phyloP scores from a whole-genome alignment of 2,329 filamentous ascomycete genomes.

The Neofusicoccum ribis region DNA sequence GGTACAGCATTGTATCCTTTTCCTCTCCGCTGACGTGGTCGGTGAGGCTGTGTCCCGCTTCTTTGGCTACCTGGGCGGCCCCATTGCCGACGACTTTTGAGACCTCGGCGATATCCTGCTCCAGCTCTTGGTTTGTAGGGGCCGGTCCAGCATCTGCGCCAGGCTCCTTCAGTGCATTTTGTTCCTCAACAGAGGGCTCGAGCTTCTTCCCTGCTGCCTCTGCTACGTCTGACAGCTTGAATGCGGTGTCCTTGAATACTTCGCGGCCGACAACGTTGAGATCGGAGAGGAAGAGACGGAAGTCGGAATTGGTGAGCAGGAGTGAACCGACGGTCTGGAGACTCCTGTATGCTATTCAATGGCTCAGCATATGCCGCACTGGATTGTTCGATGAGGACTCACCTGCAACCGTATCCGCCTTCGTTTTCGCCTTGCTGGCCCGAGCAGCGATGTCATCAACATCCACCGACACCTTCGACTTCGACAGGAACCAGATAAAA shows the following conservation, averaged over 20 bases:
- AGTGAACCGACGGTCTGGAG: slow-evolving; percentile 79
- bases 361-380: slow-evolving; percentile 24
- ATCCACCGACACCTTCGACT: slow-evolving; percentile 71
- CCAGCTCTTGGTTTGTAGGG: slow-evolving; percentile 63
- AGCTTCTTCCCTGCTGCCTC: slow-evolving; percentile 72
- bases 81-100: slow-evolving; percentile 48
- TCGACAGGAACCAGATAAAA: slow-evolving; percentile 80
- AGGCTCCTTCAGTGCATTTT: slow-evolving; percentile 54
- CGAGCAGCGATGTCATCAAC: slow-evolving; percentile 62
- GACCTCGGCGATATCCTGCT: slow-evolving; percentile 47
- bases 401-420: slow-evolving; percentile 72
- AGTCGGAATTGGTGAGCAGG: slow-evolving; percentile 87
- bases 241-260: slow-evolving; percentile 83
- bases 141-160: slow-evolving; percentile 53
- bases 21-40: slow-evolving; percentile 74
- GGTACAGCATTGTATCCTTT: slow-evolving; percentile 68
- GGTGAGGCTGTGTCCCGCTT: slow-evolving; percentile 68
- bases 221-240: slow-evolving; percentile 74
- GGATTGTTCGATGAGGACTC: slow-evolving; percentile 28
- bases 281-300: slow-evolving; percentile 81
- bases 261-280: slow-evolving; percentile 76
- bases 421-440: slow-evolving; percentile 63
- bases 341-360: slow-evolving; percentile 68
- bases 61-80: slow-evolving; percentile 49
- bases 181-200: slow-evolving; percentile 65